A percentile compares a stretch with the other conserved stretches of the same genome.
Evolutionary conservation across 2,329 filamentous ascomycete species (phyloP).

Genomic region (Diaporthe helianthi): DNA sequence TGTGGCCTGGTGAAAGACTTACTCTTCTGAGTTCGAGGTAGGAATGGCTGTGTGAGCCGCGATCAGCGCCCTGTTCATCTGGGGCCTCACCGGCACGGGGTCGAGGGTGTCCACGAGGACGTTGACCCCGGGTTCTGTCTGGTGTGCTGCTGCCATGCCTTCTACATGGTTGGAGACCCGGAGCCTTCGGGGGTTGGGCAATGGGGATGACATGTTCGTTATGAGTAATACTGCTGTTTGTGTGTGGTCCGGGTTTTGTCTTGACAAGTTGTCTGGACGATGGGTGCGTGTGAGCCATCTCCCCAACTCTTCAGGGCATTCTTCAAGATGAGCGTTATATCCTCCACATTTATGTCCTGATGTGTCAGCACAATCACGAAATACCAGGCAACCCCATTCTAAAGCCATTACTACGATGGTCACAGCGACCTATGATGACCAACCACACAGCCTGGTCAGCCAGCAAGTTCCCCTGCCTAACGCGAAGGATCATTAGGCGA

Average conservation of each 20-base stretch:
- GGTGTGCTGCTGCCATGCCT: not conserved
- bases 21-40: constrained; percentile 35
- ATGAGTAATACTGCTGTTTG: not conserved
- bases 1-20: constrained; percentile 28
- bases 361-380: no score
- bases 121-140: constrained; percentile 23
- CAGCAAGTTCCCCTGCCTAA: not conserved
- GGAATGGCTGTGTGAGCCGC: constrained; percentile 22
- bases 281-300: not conserved
- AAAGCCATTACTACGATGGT: not conserved
- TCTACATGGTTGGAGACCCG: constrained; percentile 9
- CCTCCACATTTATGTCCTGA: not conserved
- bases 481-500: not conserved
- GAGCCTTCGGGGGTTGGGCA: constrained; percentile 13
- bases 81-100: not conserved
- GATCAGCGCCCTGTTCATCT: constrained; percentile 11
- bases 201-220: constrained; percentile 13
- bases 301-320: not conserved
- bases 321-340: not conserved
- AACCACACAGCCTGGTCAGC: constrained; percentile 10
- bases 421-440: not conserved
- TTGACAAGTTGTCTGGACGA: not conserved
- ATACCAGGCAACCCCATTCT: no score
- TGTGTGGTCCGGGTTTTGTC: not conserved
- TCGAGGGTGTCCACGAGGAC: constrained; percentile 18